Percentiles rank a stretch among this genome's conserved stretches.
phyloP scores from a whole-genome alignment of 805 yeast species.

The Cyberlindnera mississippiensis region DNA sequence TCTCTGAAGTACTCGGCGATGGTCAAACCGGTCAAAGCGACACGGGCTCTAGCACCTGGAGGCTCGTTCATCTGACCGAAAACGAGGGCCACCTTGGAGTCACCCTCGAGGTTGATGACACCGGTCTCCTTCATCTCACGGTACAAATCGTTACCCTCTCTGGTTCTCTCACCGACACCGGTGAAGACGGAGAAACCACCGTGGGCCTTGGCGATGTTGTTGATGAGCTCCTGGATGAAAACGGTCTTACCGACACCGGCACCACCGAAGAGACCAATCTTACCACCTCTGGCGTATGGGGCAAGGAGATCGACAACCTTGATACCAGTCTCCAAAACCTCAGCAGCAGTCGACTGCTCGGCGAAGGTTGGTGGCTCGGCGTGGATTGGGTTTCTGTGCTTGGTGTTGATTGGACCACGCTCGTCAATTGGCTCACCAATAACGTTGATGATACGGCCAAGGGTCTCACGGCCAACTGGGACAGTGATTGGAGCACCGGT shows the following conservation, averaged over 20 bases:
- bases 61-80: slow-evolving; percentile 99
- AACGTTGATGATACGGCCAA: slow-evolving; percentile 98
- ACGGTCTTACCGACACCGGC: slow-evolving; percentile 99
- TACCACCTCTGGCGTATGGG: slow-evolving; percentile 99
- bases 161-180: slow-evolving; percentile 99
- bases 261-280: slow-evolving; percentile 99
- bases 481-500: slow-evolving; percentile 98
- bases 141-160: slow-evolving; percentile 99
- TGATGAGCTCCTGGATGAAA: slow-evolving; percentile 98
- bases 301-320: slow-evolving; percentile 99
- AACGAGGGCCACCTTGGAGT: slow-evolving; percentile 98
- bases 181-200: slow-evolving; percentile 99
- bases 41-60: slow-evolving; percentile 99
- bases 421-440: slow-evolving; percentile 99
- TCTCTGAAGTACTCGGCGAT: slow-evolving; percentile 99
- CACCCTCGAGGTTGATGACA: slow-evolving; percentile 99
- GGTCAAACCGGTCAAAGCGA: slow-evolving; percentile 98
- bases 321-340: slow-evolving; percentile 98
- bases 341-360: slow-evolving; percentile 97
- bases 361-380: slow-evolving; percentile 96
- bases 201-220: slow-evolving; percentile 99
- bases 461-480: slow-evolving; percentile 98
- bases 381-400: slow-evolving; percentile 95
- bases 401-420: slow-evolving; percentile 96
- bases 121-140: slow-evolving; percentile 99